A percentile compares a stretch with the other conserved stretches of the same genome.
Evolutionary conservation across 768 basidiomycete species (phyloP).

Genomic region (Mycena metata): DNA sequence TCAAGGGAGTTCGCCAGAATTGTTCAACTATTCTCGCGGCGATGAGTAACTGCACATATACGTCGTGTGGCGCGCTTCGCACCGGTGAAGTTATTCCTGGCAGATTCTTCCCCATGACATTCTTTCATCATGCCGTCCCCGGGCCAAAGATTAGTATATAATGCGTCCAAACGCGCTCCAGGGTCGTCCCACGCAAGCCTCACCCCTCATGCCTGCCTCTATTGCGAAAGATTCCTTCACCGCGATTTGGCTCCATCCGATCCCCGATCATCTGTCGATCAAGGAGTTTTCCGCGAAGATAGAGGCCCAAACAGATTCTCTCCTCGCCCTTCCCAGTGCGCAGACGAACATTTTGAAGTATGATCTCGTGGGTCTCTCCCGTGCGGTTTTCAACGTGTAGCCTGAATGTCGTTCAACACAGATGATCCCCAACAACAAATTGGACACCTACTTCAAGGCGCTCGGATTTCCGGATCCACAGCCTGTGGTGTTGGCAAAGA

Average conservation of each 20-base stretch:
- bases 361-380: slow-evolving; percentile 10
- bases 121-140: too few relatives aligned
- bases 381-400: slow-evolving; percentile 5
- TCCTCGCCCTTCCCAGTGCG: slow-evolving; percentile 7
- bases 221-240: slow-evolving; percentile 7
- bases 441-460: slow-evolving; percentile 18
- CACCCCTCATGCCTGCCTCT: slow-evolving; percentile 1
- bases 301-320: slow-evolving; percentile 6
- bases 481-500: slow-evolving; percentile 9
- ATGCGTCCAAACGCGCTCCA: slow-evolving; percentile 6
- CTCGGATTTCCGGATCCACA: slow-evolving; percentile 17
- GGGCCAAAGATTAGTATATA: too few relatives aligned
- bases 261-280: slow-evolving; percentile 6
- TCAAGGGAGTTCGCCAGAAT: too few relatives aligned
- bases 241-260: slow-evolving; percentile 9
- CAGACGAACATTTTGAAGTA: slow-evolving; percentile 6
- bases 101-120: too few relatives aligned
- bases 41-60: too few relatives aligned
- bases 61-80: too few relatives aligned
- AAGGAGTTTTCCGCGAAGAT: slow-evolving; percentile 12
- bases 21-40: too few relatives aligned
- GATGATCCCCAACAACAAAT: slow-evolving; percentile 17
- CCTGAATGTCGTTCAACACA: neutral
- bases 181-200: neutral
- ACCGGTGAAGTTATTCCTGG: too few relatives aligned